phyloP scores from a whole-genome alignment of 306 rosid genomes.

The Begonia peltatifolia region DNA sequence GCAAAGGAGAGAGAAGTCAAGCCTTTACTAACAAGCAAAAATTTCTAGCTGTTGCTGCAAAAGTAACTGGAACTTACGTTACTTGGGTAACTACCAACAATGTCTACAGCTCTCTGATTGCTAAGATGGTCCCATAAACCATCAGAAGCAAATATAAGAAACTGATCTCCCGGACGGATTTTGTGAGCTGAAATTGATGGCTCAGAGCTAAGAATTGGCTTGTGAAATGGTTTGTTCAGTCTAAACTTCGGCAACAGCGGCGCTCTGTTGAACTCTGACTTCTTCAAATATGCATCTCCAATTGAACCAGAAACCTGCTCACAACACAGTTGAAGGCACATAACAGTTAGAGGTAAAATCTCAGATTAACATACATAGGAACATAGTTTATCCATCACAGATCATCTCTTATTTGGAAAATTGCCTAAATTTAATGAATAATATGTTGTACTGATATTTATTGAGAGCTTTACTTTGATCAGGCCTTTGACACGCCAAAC shows the following conservation, averaged over 20 bases:
- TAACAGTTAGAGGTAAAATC: not conserved
- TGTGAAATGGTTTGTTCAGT: constrained; percentile 49
- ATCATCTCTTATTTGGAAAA: no score
- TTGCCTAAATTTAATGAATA: no score
- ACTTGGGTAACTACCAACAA: constrained; percentile 42
- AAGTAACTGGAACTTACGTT: constrained; percentile 23
- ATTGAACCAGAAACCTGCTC: constrained; percentile 71
- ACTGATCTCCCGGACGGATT: constrained; percentile 51
- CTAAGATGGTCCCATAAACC: constrained; percentile 89
- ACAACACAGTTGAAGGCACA: no score
- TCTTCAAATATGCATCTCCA: constrained; percentile 81
- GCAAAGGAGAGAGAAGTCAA: not conserved
- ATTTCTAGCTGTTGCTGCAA: no score
- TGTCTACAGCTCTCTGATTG: constrained; percentile 63
- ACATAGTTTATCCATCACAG: no score
- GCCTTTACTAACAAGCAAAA: not conserved
- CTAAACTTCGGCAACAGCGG: constrained; percentile 47
- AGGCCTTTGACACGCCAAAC: constrained; percentile 93
- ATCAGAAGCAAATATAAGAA: constrained; percentile 71
- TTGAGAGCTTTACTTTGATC: constrained; percentile 39
- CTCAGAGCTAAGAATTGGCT: constrained; percentile 59
- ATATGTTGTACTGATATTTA: no score
- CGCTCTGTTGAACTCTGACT: constrained; percentile 54
- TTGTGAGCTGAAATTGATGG: constrained; percentile 45
- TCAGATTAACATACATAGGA: not conserved